Evolutionary conservation across 495 filamentous ascomycete species (phyloP).

Genomic region (Aspergillus panamensis): DNA sequence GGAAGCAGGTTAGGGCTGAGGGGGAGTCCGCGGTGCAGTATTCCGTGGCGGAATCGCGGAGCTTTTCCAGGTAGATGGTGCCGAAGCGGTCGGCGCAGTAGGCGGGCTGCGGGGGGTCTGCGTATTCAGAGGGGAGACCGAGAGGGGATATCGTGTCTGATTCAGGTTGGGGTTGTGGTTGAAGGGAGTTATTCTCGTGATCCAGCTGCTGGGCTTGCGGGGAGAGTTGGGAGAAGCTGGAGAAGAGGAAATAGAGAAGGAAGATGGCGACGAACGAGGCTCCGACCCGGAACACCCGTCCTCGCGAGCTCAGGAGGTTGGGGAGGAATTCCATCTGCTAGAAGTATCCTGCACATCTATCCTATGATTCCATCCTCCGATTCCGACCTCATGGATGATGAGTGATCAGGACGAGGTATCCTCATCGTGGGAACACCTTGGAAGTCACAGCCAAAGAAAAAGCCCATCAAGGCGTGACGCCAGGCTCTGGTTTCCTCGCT

Average conservation of each 20-base stretch:
- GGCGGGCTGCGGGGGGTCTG: not conserved
- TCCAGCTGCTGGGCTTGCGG: not conserved
- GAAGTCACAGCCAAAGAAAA: too few species aligned
- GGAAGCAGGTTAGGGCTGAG: conserved; percentile 25
- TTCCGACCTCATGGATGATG: too few species aligned
- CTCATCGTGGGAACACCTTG: too few species aligned
- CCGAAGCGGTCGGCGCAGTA: not conserved
- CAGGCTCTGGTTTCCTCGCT: too few species aligned
- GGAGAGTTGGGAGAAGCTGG: not conserved
- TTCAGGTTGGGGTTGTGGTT: too few species aligned
- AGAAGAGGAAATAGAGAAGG: not conserved
- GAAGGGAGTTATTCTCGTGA: not conserved
- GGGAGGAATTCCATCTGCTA: not conserved
- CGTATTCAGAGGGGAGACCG: not conserved
- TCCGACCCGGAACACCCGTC: not conserved
- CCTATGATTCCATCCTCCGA: too few species aligned
- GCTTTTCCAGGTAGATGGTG: not conserved
- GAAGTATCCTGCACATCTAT: too few species aligned
- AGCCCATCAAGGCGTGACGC: too few species aligned
- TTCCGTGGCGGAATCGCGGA: not conserved
- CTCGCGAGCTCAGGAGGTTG: not conserved
- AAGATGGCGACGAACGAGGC: not conserved
- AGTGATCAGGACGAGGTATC: too few species aligned
- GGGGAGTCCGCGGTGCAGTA: not conserved
- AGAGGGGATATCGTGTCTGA: not conserved